phyloP scores from a whole-genome alignment of 1,139 yeast genomes.

The Hyphopichia buzzinii region DNA sequence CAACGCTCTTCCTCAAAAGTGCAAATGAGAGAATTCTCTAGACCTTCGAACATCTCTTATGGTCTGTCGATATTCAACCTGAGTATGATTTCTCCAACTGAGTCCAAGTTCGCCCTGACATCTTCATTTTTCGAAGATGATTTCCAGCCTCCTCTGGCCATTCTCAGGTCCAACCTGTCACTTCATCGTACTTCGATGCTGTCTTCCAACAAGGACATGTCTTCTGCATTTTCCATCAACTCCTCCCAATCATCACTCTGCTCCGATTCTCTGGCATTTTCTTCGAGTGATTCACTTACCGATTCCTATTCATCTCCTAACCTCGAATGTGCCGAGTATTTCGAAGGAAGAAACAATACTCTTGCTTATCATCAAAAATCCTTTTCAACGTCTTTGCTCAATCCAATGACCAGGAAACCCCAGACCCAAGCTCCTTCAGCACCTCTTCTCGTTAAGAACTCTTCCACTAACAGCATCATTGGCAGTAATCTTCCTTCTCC shows the following conservation, averaged over 20 bases:
- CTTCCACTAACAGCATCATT: not conserved
- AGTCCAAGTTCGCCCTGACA: not conserved
- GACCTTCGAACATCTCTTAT: slow-evolving; percentile 21
- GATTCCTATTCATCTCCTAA: slow-evolving; percentile 26
- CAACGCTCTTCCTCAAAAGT: slow-evolving; percentile 26
- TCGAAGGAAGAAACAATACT: slow-evolving; percentile 9
- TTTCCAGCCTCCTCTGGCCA: slow-evolving; percentile 36
- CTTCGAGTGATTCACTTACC: slow-evolving; percentile 29
- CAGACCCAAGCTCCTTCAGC: slow-evolving; percentile 15
- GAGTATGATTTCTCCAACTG: slow-evolving; percentile 6
- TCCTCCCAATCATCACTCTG: slow-evolving; percentile 27
- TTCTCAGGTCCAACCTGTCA: slow-evolving; percentile 17
- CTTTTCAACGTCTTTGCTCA: slow-evolving; percentile 7
- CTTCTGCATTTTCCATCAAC: slow-evolving; percentile 22
- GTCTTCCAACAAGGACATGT: slow-evolving; percentile 14
- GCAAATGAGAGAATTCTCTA: slow-evolving; percentile 5
- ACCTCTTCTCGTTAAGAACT: slow-evolving; percentile 1
- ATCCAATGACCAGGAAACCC: slow-evolving; percentile 20
- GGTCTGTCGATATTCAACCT: slow-evolving; percentile 20
- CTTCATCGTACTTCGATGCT: slow-evolving; percentile 20
- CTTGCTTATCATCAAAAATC: slow-evolving; percentile 1
- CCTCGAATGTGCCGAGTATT: slow-evolving; percentile 17
- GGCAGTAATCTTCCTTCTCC: slow-evolving; percentile 1
- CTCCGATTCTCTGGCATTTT: slow-evolving; percentile 24
- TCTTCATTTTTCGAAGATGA: slow-evolving; percentile 14